Evolutionary conservation across 2,329 filamentous ascomycete genomes (phyloP), one percentile per base, ranked within the genome.

Genomic region (Penicillium sp.): DNA sequence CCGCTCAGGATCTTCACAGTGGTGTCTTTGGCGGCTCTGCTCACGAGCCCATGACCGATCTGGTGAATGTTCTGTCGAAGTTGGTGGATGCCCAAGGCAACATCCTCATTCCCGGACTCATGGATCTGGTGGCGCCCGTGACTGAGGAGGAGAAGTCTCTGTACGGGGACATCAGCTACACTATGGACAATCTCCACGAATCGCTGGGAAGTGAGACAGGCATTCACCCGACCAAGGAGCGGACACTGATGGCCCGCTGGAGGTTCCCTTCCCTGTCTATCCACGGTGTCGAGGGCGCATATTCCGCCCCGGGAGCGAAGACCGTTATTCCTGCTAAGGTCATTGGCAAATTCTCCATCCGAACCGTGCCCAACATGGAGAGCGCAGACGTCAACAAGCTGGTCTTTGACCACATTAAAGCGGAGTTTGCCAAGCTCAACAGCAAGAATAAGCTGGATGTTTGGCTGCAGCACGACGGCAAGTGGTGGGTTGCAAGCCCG

Each of bases 241-340:
- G 82, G 49, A 96, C 92, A 2, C 85, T 99, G 56, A 97, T 97
- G 92, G 91, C 88, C 51, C 89, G 94, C 68, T 99, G 95, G 94
- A 85, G 94, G 64, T 94, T 89, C 76, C 94, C 94, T 1, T 97
- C 92, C 12, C 83, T 99, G 54, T 97, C 92, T 23, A 81, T 99
- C 41, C 94, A 99, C 80, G 94, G 94, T 57, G 79, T 99, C 63
- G 94, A 99, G 78, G 94, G 94, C 56, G 94, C 92, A 49, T 99
- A 96, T 81, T 93, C 89, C 43, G 88, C 89, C 2, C 89, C 92
- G 6, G 94, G 94, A 45, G 94, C 92, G 54, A 99, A 99, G 85
- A 99, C 94, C 1, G 94, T 99, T 68, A 99, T 99, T 67, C 94
- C 94, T 3, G 93, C 94, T 69, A 97, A 97, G 82, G 94, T 99